Conservation (phyloP, 2,329 filamentous ascomycete genomes). For the Leptographium flavum region DNA sequence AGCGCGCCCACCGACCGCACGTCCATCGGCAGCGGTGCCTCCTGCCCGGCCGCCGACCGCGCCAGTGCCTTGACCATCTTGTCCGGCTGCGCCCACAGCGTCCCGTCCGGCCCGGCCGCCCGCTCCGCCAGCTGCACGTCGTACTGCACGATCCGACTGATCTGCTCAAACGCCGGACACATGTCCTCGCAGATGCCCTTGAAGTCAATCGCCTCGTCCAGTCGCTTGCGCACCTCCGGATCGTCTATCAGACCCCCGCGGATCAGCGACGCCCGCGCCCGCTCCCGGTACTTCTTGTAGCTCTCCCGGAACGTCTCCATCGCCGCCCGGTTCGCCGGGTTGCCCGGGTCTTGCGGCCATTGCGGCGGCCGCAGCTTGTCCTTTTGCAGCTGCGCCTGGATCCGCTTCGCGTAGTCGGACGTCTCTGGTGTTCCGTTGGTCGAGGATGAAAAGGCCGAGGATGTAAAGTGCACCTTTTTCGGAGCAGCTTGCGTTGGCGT, state of each 20-base stretch:
- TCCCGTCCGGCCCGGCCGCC: conserved; percentile 22
- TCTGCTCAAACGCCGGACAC: conserved; percentile 54
- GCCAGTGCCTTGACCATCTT: conserved; percentile 55
- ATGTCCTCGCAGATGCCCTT: conserved; percentile 56
- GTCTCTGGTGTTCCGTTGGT: no score
- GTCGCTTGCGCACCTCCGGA: conserved; percentile 44
- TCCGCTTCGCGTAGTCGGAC: conserved; percentile 29
- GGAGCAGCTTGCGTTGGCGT: not conserved
- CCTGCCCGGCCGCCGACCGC: conserved; percentile 53
- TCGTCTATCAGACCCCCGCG: conserved; percentile 49
- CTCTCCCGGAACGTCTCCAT: conserved; percentile 41
- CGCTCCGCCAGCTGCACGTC: conserved; percentile 45
- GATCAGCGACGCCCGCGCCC: conserved; percentile 42
- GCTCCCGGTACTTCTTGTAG: conserved; percentile 42
- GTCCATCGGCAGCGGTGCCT: conserved; percentile 53
- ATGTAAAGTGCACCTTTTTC: not conserved
- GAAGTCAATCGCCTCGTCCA: conserved; percentile 51
- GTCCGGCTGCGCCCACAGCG: conserved; percentile 29
- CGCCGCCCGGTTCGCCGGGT: conserved; percentile 31
- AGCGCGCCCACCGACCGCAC: conserved; percentile 47
- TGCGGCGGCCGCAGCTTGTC: conserved; percentile 38
- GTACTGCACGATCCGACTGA: conserved; percentile 46
- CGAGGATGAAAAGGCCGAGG: not conserved
- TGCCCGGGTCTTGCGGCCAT: conserved; percentile 42
- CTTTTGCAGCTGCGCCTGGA: conserved; percentile 36